Conservation (phyloP, 2,329 filamentous ascomycete genomes). For the Fusarium sp. region DNA sequence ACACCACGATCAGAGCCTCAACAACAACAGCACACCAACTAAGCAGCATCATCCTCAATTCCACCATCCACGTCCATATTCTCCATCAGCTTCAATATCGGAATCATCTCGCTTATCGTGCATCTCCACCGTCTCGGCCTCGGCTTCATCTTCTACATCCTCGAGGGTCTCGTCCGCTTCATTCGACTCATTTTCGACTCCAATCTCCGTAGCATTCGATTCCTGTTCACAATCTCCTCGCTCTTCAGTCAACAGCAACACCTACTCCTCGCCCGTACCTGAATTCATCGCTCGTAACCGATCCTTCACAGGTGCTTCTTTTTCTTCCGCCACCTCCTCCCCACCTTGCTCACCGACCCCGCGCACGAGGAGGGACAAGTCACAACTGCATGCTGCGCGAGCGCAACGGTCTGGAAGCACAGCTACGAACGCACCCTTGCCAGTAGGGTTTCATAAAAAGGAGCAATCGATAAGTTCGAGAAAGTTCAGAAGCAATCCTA, state of each 20-base stretch:
- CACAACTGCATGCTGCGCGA: slow-evolving; percentile 63
- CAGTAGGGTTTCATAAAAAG: slow-evolving; percentile 39
- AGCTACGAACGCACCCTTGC: slow-evolving; percentile 43
- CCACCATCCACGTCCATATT: slow-evolving; percentile 44
- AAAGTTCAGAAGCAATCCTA: slow-evolving; percentile 52
- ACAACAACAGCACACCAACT: slow-evolving; percentile 41
- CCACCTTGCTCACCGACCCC: slow-evolving; percentile 48
- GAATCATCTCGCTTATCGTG: slow-evolving; percentile 45
- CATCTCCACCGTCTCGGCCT: slow-evolving; percentile 43
- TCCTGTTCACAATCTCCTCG: slow-evolving; percentile 24
- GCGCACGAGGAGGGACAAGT: slow-evolving; percentile 60
- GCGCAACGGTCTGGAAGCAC: slow-evolving; percentile 59
- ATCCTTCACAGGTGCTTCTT: slow-evolving; percentile 41
- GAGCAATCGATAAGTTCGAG: slow-evolving; percentile 41
- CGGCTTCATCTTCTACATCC: slow-evolving; percentile 35
- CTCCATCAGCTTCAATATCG: slow-evolving; percentile 42
- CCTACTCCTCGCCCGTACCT: slow-evolving; percentile 36
- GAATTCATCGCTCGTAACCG: slow-evolving; percentile 34
- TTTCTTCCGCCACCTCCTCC: slow-evolving; percentile 37
- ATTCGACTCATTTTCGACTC: slow-evolving; percentile 41
- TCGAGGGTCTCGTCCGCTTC: slow-evolving; percentile 42
- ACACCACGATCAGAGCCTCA: slow-evolving; percentile 16
- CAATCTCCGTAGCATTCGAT: slow-evolving; percentile 38
- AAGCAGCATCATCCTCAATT: slow-evolving; percentile 44
- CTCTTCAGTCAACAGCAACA: slow-evolving; percentile 12